Evolutionary conservation across 148 eudicot genomes (phyloP), one percentile per base, ranked within the genome.

Genomic region (Drosera capensis): DNA sequence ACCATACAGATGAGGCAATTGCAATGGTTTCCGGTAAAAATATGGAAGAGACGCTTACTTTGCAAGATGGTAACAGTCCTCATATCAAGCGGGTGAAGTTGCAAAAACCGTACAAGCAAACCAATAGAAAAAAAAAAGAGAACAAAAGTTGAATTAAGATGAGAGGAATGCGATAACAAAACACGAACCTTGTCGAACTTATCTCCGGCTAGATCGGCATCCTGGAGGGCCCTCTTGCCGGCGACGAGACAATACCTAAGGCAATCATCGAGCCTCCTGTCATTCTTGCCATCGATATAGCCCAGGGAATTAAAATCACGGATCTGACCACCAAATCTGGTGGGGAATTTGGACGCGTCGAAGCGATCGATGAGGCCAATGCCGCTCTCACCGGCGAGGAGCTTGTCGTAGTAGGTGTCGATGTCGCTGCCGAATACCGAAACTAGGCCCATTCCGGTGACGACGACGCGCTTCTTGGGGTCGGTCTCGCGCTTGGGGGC

Each of bases 391-490:
- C 97, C 97, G 3, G 83, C 65, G 9, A 88, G 68, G 0, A 88
- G 72, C 65, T 71, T 77, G 14, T 83, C 73, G 51, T 88, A 88
- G 62, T 71, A 87, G 2, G 69, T 53, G 51, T 86, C 77, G 0
- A 67, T 82, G 31, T 82, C 94, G 55, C 73, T 82, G 0, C 96
- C 96, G 46, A 86, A 86, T 2, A 86, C 96, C 6, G 96, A 86
- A 3, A 86, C 96, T 2, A 86, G 63, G 0, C 96, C 96, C 94
- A 74, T 76, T 0, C 96, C 96, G 0, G 96, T 86, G 20, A 86
- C 78, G 0, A 86, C 96, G 0, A 86, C 93, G 25, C 96, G 68
- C 45, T 86, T 86, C 67, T 86, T 86, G 2, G 96, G 94, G 58
- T 86, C 96, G 4, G 51, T 82, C 25, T 86, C 96, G 21, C 96